Evolutionary conservation across 2,329 filamentous ascomycete genomes (phyloP).

Genomic region (Mariannaea sp.): DNA sequence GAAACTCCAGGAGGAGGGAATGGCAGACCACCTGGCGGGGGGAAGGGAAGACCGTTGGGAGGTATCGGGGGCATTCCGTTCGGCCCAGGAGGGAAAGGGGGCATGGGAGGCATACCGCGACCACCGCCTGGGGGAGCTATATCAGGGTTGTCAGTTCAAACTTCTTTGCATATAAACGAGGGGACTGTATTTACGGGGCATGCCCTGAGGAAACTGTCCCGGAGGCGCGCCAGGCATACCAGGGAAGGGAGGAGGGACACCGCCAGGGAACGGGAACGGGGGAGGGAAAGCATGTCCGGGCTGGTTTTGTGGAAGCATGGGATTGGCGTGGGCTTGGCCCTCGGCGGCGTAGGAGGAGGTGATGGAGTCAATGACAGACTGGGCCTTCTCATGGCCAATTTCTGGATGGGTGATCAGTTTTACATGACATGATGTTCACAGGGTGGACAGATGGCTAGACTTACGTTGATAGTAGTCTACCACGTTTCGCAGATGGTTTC

Average conservation of each 20-base stretch:
- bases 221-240: constrained; percentile 52
- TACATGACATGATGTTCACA: neutral
- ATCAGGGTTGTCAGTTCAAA: constrained; percentile 24
- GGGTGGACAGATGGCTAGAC: constrained; percentile 31
- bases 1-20: constrained; percentile 48
- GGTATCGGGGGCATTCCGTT: constrained; percentile 52
- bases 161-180: neutral
- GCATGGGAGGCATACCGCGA: constrained; percentile 54
- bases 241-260: constrained; percentile 64
- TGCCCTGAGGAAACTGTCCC: constrained; percentile 47
- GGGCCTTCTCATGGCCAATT: constrained; percentile 97
- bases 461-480: constrained; percentile 97
- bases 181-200: constrained; percentile 56
- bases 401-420: constrained; percentile 57
- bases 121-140: constrained; percentile 56
- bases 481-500: constrained; percentile 96
- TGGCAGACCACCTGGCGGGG: constrained; percentile 34
- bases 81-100: constrained; percentile 49
- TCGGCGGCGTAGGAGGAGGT: constrained; percentile 94
- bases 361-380: constrained; percentile 97
- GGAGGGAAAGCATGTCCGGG: constrained; percentile 59
- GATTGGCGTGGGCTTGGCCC: constrained; percentile 85
- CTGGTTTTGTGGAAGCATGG: constrained; percentile 76
- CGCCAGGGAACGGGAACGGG: constrained; percentile 67
- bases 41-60: constrained; percentile 47